Evolutionary conservation across 106 monocot species (phyloP).

Genomic region (Gastrodia elata): DNA sequence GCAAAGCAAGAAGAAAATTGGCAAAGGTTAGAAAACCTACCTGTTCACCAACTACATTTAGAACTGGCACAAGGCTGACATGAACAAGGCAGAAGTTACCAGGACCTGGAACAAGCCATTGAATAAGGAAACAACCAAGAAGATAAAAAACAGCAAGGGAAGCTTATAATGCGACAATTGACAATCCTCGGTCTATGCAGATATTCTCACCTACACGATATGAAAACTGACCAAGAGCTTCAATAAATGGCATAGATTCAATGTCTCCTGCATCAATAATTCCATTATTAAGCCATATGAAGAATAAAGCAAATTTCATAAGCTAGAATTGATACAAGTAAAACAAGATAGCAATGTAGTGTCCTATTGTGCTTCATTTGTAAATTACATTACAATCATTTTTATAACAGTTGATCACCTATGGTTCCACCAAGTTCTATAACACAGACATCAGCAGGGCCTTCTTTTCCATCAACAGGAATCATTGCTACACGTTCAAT

Average conservation of each 20-base stretch:
- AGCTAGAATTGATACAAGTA: neutral
- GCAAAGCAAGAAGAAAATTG: neutral
- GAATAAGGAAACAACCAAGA: neutral
- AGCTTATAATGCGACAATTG: neutral
- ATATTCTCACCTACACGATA: conserved; percentile 21
- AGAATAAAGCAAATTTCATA: neutral
- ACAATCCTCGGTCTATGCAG: neutral
- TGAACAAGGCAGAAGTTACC: conserved; percentile 77
- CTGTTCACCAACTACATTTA: conserved; percentile 82
- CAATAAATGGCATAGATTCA: conserved; percentile 32
- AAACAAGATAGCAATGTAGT: neutral
- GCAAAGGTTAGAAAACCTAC: conserved; percentile 17
- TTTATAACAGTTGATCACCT: conserved; percentile 35
- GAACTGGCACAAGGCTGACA: conserved; percentile 77
- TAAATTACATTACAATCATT: neutral
- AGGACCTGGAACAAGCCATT: conserved; percentile 29
- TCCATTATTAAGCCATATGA: conserved; percentile 1
- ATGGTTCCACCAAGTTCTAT: conserved; percentile 95
- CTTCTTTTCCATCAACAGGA: conserved; percentile 87
- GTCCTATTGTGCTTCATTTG: neutral
- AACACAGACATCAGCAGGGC: conserved; percentile 85
- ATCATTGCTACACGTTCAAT: conserved; percentile 67
- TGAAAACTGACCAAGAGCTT: conserved; percentile 27
- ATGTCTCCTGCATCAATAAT: conserved; percentile 26
- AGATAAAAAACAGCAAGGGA: neutral